Conservation (phyloP, 257 asterid species). For the Solanum chmielewskii region DNA sequence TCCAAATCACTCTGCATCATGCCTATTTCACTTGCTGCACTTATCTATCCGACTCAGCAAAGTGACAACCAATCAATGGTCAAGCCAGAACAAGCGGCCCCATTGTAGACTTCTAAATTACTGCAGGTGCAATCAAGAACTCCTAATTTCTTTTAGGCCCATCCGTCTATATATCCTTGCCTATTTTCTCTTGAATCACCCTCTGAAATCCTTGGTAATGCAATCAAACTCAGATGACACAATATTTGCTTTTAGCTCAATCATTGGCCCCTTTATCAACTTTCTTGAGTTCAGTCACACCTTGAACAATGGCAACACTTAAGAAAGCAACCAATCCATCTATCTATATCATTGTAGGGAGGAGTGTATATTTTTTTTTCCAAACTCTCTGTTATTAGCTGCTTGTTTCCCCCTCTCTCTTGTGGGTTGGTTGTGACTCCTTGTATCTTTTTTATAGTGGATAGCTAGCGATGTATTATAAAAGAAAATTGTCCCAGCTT, state of each 20-base stretch:
- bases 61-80: slow-evolving; percentile 27
- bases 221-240: slow-evolving; percentile 26
- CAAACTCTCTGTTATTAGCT: neutral
- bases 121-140: slow-evolving; percentile 23
- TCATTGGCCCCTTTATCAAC: slow-evolving; percentile 4
- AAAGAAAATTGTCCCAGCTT: neutral
- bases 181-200: neutral
- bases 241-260: slow-evolving; percentile 2
- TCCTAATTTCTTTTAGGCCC: slow-evolving; percentile 14
- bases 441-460: neutral
- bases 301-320: slow-evolving; percentile 4
- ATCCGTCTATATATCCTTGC: slow-evolving; percentile 1
- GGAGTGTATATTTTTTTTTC: neutral
- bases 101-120: slow-evolving; percentile 9
- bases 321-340: slow-evolving; percentile 7
- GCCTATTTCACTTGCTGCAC: slow-evolving; percentile 79
- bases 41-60: slow-evolving; percentile 45
- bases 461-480: neutral
- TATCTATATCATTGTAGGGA: neutral
- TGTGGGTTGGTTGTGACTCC: neutral
- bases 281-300: slow-evolving; percentile 2
- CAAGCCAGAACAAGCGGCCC: slow-evolving; percentile 49
- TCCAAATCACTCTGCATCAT: slow-evolving; percentile 78
- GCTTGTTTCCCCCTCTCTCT: neutral
- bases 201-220: slow-evolving; percentile 11